Evolutionary conservation across 164 flowering plant genomes (phyloP), one percentile per base, ranked within the genome.

Genomic region (Umbellularia californica): DNA sequence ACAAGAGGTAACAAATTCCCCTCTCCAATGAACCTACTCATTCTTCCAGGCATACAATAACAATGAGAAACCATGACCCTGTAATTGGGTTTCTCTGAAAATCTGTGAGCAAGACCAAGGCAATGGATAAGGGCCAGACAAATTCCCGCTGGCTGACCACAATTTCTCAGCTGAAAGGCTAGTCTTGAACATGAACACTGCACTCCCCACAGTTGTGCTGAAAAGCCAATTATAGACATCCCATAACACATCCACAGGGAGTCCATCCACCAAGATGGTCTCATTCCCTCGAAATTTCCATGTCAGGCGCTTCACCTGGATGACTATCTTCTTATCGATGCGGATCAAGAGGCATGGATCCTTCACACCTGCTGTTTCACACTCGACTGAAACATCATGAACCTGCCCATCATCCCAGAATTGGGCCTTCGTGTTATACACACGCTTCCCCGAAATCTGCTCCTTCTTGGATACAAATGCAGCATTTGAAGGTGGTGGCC

Each of bases 31-130:
- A 65, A 52, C 73, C 80, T 83, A 85, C 77, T 85, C 88, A 68
- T 77, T 80, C 80, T 83, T 85, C 88, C 88, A 85, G 65, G 86
- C 88, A 83, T 82, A 85, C 76, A 85, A 77, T 58, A 83, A 77
- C 72, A 85, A 62, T 14, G 84, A 83, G 78, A 85, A 85, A 35
- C 82, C 84, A 68, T 55, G 83, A 75, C 78, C 80, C 62, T 79
- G 78, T 24, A 66, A 58, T 50, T 77, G 79, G 23, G 74, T 51
- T 33, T 81, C 85, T 70, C 72, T 79, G 67, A 79, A 72, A 13
- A 50, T 78, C 63, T 84, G 82, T 5, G 79, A 79, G 63, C 78
- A 78, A 28, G 82, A 50, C 81, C 83, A 82, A 6, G 77, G 76
- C 72, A 79, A 41, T 13, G 66, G 17, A n/a, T 76, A 23, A n/a